Conservation (phyloP, 208 protist genomes). For the Trypanosoma lewisi region DNA sequence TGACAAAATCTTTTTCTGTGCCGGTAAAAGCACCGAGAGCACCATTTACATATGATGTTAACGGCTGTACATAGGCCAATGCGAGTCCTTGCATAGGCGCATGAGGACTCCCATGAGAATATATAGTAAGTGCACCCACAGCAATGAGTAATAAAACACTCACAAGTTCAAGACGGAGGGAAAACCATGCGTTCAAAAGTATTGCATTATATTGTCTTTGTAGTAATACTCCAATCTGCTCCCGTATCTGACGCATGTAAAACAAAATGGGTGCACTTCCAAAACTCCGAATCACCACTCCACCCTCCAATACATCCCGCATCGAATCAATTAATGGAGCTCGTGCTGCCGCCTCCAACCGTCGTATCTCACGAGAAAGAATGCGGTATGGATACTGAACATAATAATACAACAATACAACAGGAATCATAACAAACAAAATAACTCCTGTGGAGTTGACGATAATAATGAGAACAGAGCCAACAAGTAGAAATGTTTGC, state of each 20-base stretch:
- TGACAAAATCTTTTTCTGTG: constrained; percentile 39
- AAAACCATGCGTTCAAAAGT: constrained; percentile 32
- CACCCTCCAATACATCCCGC: constrained; percentile 48
- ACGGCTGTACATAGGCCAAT: constrained; percentile 36
- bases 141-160: constrained; percentile 29
- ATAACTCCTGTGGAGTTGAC: constrained; percentile 28
- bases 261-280: neutral
- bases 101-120: constrained; percentile 11
- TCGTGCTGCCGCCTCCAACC: constrained; percentile 53
- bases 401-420: constrained; percentile 41
- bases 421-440: constrained; percentile 34
- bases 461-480: constrained; percentile 33
- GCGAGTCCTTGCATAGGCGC: constrained; percentile 31
- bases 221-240: constrained; percentile 16
- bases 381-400: constrained; percentile 45
- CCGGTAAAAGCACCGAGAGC: constrained; percentile 30
- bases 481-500: constrained; percentile 32
- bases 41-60: constrained; percentile 39
- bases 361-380: constrained; percentile 57
- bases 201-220: constrained; percentile 22
- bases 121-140: constrained; percentile 27
- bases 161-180: constrained; percentile 48
- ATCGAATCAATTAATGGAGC: constrained; percentile 72
- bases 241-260: neutral
- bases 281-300: constrained; percentile 57